phyloP scores from a whole-genome alignment of 768 basidiomycete species.

The Cyclocybe cylindracea region DNA sequence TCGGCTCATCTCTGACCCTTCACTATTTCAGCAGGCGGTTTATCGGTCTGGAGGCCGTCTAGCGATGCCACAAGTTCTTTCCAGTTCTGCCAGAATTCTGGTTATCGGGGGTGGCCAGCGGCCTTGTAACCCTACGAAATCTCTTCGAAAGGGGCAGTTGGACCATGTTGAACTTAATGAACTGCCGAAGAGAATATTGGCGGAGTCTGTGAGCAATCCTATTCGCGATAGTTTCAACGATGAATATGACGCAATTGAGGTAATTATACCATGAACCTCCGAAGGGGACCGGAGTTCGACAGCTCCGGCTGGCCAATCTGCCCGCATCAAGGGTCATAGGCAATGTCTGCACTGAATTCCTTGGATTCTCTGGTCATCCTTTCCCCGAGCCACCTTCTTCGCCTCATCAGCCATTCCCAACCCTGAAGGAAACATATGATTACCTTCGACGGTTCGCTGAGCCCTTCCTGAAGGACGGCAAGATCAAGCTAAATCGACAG shows the following conservation, averaged over 20 bases:
- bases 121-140: slow-evolving; percentile 52
- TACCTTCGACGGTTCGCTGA: slow-evolving; percentile 37
- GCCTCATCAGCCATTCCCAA: slow-evolving; percentile 41
- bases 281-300: neutral
- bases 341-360: slow-evolving; percentile 50
- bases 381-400: slow-evolving; percentile 32
- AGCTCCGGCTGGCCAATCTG: slow-evolving; percentile 39
- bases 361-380: slow-evolving; percentile 36
- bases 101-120: slow-evolving; percentile 50
- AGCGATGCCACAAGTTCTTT: too few relatives aligned
- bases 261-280: slow-evolving; percentile 29
- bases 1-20: too few relatives aligned
- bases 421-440: slow-evolving; percentile 35
- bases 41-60: too few relatives aligned
- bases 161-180: slow-evolving; percentile 47
- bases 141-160: slow-evolving; percentile 41
- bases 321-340: slow-evolving; percentile 51
- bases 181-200: slow-evolving; percentile 47
- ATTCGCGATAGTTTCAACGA: neutral
- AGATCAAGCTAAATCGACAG: slow-evolving; percentile 43
- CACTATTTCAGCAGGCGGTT: too few relatives aligned
- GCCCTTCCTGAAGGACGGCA: slow-evolving; percentile 28
- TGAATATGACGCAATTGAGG: slow-evolving; percentile 20
- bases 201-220: slow-evolving; percentile 42
- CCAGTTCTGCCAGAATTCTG: slow-evolving; percentile 24